Evolutionary conservation across 768 basidiomycete genomes (phyloP).

Genomic region (Leccinum rimulosum): DNA sequence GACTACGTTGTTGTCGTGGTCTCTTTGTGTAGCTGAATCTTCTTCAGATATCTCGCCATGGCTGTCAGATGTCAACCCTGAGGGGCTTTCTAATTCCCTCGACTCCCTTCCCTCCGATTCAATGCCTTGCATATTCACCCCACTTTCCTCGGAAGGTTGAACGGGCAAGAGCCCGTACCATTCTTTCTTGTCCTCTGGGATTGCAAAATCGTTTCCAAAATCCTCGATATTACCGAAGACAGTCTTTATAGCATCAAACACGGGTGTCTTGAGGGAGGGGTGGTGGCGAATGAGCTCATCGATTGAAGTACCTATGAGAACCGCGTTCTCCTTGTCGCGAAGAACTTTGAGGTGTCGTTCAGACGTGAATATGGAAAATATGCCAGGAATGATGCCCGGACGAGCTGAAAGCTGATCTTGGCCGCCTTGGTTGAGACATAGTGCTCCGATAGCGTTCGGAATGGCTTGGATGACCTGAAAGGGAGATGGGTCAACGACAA

Average conservation of each 20-base stretch:
- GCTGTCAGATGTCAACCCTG: conserved; percentile 16
- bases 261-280: conserved; percentile 74
- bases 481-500: conserved; percentile 2
- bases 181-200: conserved; percentile 56
- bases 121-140: conserved; percentile 53
- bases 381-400: conserved; percentile 77
- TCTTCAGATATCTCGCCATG: conserved; percentile 20
- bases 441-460: conserved; percentile 92
- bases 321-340: conserved; percentile 90
- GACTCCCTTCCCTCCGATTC: conserved; percentile 19
- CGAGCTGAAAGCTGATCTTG: conserved; percentile 76
- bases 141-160: conserved; percentile 18
- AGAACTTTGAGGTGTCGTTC: conserved; percentile 80
- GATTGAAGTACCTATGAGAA: conserved; percentile 81
- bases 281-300: conserved; percentile 98
- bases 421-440: conserved; percentile 91
- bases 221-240: conserved; percentile 74
- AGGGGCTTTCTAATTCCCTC: conserved; percentile 18
- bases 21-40: conserved; percentile 41
- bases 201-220: conserved; percentile 57
- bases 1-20: conserved; percentile 74
- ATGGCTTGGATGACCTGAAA: conserved; percentile 84
- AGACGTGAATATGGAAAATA: conserved; percentile 85
- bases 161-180: conserved; percentile 61
- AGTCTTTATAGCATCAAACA: conserved; percentile 74